A percentile compares a stretch with the other conserved stretches of the same genome.
phyloP scores from a whole-genome alignment of 2,329 filamentous ascomycete species.

The Coniochaeta sp. region DNA sequence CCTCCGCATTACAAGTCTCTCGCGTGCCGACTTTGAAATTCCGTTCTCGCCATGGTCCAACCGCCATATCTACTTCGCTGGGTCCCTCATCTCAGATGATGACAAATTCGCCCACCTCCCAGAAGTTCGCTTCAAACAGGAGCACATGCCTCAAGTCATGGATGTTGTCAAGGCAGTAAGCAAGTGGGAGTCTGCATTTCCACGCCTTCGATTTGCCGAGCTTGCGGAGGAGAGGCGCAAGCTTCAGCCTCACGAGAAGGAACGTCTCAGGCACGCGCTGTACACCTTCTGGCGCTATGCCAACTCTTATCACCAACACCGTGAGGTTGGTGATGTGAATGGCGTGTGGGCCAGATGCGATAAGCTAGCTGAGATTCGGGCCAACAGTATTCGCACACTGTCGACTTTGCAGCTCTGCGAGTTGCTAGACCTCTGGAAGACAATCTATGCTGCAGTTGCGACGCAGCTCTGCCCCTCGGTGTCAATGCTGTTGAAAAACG shows the following conservation, averaged over 20 bases:
- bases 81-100: constrained; percentile 1
- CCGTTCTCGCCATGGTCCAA: neutral
- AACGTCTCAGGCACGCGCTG: constrained; percentile 41
- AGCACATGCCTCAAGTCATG: constrained; percentile 21
- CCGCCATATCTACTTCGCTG: neutral
- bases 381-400: constrained; percentile 34
- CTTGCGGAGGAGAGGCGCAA: constrained; percentile 34
- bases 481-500: constrained; percentile 24
- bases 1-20: neutral
- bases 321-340: neutral
- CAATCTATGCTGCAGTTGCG: constrained; percentile 35
- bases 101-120: constrained; percentile 7
- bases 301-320: constrained; percentile 14
- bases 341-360: constrained; percentile 10
- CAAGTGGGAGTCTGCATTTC: constrained; percentile 31
- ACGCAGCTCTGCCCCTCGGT: constrained; percentile 39
- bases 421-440: constrained; percentile 35
- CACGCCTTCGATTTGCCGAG: constrained; percentile 29
- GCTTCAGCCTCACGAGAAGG: constrained; percentile 32
- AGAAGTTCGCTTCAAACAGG: neutral
- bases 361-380: constrained; percentile 27
- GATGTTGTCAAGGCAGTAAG: constrained; percentile 24
- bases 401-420: constrained; percentile 36
- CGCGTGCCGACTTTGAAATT: neutral
- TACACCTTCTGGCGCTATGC: constrained; percentile 50